Evolutionary conservation across 192 early-diverging fungal genomes (phyloP), one percentile per base, ranked within the genome.

Genomic region (Spizellomyces sp.): DNA sequence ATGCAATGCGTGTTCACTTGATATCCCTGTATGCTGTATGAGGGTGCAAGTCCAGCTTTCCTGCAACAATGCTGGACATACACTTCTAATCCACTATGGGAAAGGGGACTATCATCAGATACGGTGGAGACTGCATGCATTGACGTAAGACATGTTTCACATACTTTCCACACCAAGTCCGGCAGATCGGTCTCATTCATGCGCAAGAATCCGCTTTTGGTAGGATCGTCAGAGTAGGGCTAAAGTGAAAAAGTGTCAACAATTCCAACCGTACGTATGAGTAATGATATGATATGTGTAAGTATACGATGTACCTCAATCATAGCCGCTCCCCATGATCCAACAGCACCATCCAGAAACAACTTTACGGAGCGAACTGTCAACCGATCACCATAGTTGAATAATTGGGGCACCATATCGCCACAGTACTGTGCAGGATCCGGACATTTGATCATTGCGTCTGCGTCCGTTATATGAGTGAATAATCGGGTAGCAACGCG

Each of bases 1-100:
- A 89, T 86, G 62, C 76, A 76, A 65, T 88, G 86, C 0, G 80
- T 69, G 73, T 80, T 80, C 14, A 84, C 84, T 75, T 88, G 86
- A 46, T 75, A 87, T 14, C 80, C 82, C 78, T 86, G 64, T 47
- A 17, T n/a, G 15, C 15, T 19, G 1, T n/a, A 74, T 15, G 17
- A 65, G 43, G 19, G 22, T 55, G 27, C 27, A 36, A 36, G 27
- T 36, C 27, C 0, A 36, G 52, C 27, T 36, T 36, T 36, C 27
- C 27, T 0, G 27, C 27, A 36, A 36, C 4, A 64, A n/a, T n/a
- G 44, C 17, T 46, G 22, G 45, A 21, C 60, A 9, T 71, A 71
- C 70, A 64, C 54, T 63, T 17, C 64, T 21, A 6, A 57, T 69
- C 47, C 19, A 67, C 68, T 70, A 5, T 17, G 55, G 50, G 12